These are phyloP conservation scores for Sphaerulina musiva DNA, from an alignment of 2,329 filamentous ascomycete genomes.

Conservation along the genomic window DNA sequence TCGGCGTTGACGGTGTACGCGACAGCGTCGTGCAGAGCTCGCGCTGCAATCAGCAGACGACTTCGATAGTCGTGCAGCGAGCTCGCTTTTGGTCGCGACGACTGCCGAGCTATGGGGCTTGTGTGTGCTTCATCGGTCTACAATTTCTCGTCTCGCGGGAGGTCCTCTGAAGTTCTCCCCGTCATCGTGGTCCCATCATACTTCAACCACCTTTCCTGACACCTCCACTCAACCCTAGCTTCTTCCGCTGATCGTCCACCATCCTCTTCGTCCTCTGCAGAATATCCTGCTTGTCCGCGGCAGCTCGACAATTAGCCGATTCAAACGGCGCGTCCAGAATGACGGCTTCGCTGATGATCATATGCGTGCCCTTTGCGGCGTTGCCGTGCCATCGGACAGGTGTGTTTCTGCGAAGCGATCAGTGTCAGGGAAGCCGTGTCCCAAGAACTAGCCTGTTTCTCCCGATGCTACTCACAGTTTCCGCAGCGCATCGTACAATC, in stretches of 20 bases:
- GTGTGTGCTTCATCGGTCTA: neutral
- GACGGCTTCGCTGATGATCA: conserved; percentile 56
- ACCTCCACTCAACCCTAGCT: conserved; percentile 31
- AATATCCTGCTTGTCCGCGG: conserved; percentile 38
- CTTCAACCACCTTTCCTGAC: conserved; percentile 26
- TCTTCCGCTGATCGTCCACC: conserved; percentile 43
- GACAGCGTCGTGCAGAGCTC: no score
- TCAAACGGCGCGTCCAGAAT: conserved; percentile 54
- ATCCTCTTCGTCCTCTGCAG: conserved; percentile 42
- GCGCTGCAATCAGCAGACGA: no score
- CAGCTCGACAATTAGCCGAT: conserved; percentile 48
- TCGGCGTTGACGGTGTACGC: no score
- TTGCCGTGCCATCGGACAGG: conserved; percentile 55
- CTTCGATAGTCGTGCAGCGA: no score
- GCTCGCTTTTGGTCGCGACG: no score
- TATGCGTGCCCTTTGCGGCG: conserved; percentile 33
- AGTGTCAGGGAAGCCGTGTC: neutral
- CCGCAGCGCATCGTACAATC: conserved; percentile 56
- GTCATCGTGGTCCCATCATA: neutral
- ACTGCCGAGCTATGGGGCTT: no score
- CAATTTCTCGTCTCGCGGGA: neutral
- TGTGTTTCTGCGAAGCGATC: conserved; percentile 23
- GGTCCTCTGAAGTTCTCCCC: neutral
- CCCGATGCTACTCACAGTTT: conserved; percentile 42
- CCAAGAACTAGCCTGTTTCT: neutral